Percentiles rank a stretch among this genome's conserved stretches.
Evolutionary conservation across 129 eudicot species (phyloP).

Genomic region (Pseudognaphalium luteoalbum): DNA sequence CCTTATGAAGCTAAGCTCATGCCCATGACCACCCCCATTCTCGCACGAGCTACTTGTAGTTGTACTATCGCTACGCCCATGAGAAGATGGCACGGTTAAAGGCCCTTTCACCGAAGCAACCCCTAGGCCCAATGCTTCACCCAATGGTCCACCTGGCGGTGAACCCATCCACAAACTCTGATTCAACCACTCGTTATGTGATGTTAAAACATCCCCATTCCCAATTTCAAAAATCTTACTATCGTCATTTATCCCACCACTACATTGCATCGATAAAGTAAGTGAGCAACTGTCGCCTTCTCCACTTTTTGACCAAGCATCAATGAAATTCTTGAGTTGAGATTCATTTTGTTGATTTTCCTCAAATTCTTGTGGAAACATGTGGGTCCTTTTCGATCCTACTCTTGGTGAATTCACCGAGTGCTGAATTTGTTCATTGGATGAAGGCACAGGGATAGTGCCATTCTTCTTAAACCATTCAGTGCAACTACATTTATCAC

Average conservation of each 20-base stretch:
- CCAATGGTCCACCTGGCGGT: slow-evolving; percentile 77
- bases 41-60: slow-evolving; percentile 54
- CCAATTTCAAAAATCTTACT: slow-evolving; percentile 11
- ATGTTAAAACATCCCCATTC: slow-evolving; percentile 30
- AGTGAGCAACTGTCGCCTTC: slow-evolving; percentile 47
- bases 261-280: slow-evolving; percentile 55
- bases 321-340: slow-evolving; percentile 46
- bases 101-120: slow-evolving; percentile 21
- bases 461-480: slow-evolving; percentile 52
- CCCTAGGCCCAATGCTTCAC: slow-evolving; percentile 79
- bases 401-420: slow-evolving; percentile 33
- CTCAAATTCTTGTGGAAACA: slow-evolving; percentile 26
- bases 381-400: slow-evolving; percentile 41
- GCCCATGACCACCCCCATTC: slow-evolving; percentile 29
- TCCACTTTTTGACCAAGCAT: slow-evolving; percentile 59
- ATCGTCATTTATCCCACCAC: slow-evolving; percentile 36
- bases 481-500: slow-evolving; percentile 32
- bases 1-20: slow-evolving; percentile 37
- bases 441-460: slow-evolving; percentile 26
- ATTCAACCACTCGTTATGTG: slow-evolving; percentile 40
- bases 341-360: slow-evolving; percentile 19
- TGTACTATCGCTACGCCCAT: slow-evolving; percentile 36
- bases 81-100: slow-evolving; percentile 26
- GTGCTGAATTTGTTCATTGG: slow-evolving; percentile 41
- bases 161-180: slow-evolving; percentile 54